Conservation (phyloP, 2,329 filamentous ascomycete genomes). For the Pseudogymnoascus sp. region DNA sequence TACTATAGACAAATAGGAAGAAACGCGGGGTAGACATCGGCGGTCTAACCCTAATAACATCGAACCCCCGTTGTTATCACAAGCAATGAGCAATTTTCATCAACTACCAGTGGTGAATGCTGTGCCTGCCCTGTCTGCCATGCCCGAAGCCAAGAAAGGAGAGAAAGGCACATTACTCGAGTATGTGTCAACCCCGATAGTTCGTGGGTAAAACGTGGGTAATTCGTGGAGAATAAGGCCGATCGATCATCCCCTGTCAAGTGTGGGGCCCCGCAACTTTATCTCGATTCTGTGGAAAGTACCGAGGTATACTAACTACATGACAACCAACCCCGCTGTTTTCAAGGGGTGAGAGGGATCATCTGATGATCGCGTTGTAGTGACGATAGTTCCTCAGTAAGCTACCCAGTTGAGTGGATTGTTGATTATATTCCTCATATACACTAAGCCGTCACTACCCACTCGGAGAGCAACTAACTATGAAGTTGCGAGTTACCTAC, state of each 20-base stretch:
- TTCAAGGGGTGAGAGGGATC: not conserved
- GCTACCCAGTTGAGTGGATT: not conserved
- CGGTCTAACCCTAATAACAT: not conserved
- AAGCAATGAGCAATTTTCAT: not conserved
- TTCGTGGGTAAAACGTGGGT: not conserved
- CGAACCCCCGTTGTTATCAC: not conserved
- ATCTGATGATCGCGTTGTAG: not conserved
- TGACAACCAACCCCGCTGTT: not conserved
- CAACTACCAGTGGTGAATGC: not conserved
- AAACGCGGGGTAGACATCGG: not conserved
- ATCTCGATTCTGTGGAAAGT: not conserved
- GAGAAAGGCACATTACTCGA: not conserved
- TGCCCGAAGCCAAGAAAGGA: not conserved
- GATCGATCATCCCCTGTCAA: not conserved
- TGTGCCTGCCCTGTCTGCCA: not conserved
- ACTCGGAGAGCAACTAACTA: not conserved
- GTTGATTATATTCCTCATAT: not conserved
- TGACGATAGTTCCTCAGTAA: not conserved
- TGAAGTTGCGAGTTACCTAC: not conserved
- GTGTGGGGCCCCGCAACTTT: conserved; percentile 7
- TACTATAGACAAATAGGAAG: not conserved
- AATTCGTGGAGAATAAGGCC: not conserved
- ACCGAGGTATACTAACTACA: not conserved
- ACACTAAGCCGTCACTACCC: not conserved
- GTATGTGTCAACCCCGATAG: not conserved